Evolutionary conservation across 108 stramenopile species (phyloP), one percentile per base, ranked within the genome.

Genomic region (Discostella pseudostelligera): DNA sequence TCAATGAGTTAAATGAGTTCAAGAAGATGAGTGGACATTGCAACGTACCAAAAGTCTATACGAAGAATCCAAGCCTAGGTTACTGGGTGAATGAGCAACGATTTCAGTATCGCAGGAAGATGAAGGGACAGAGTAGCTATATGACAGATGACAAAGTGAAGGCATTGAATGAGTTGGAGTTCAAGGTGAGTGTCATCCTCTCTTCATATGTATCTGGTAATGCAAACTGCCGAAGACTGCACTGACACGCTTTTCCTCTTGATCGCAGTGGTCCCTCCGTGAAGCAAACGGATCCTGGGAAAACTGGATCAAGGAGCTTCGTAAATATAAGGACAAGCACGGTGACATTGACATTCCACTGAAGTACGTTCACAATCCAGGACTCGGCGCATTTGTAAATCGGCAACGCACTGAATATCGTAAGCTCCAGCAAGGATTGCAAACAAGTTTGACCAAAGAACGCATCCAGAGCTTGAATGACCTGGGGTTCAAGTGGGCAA

Each of bases 81-180:
- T 76, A 71, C 36, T 76, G 75, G 75, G 75, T 76, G 16, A 70
- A 71, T 39, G 69, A 70, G 35, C 75, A 76, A 56, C 49, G 75
- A 6, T 65, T 58, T 35, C 75, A 76, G 47, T 76, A 76, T 62
- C 62, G 70, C 1, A 63, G 69, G 36, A 16, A 50, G 43, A 13
- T 56, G 26, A 65, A 71, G 56, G 65, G 65, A 19, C 70, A 72
- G 55, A 19, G 63, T 17, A 60, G 49, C 0, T 72, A 65, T 28
- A 65, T 76, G 75, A 76, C 69, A 10, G 39, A 72, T 42, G 75
- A 76, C 8, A 76, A 71, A 63, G 26, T 74, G 25, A 44, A 62
- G 10, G 45, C 53, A 25, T 49, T 74, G 59, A 67, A 67, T 40
- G 54, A 58, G 43, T 58, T 74, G 45, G 74, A 62, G 45, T 74